A percentile compares a stretch with the other conserved stretches of the same genome.
Conservation (phyloP, 2,329 filamentous ascomycete species). For the Paraphaeosphaeria minitans region DNA sequence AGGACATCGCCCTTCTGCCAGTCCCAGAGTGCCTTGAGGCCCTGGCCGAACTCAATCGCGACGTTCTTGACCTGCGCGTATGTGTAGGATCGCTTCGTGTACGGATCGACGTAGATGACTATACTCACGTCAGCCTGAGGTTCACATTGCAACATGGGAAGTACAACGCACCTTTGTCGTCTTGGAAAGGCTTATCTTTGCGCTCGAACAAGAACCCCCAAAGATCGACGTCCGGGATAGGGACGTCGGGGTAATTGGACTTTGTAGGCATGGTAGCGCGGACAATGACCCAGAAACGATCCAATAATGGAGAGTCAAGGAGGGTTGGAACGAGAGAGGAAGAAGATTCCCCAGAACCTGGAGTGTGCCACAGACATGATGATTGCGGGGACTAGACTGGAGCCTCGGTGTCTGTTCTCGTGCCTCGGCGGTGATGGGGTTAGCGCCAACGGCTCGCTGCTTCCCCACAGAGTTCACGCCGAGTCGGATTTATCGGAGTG, state of each 20-base stretch:
- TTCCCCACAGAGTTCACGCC: conserved; percentile 1
- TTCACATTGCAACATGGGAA: background rate
- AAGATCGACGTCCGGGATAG: conserved; percentile 76
- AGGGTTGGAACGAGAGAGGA: background rate
- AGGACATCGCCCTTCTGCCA: conserved; percentile 87
- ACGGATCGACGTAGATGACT: conserved; percentile 81
- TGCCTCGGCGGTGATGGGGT: conserved; percentile 11
- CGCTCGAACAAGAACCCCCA: conserved; percentile 80
- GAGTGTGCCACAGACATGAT: conserved; percentile 4
- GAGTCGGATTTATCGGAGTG: background rate
- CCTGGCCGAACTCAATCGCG: conserved; percentile 78
- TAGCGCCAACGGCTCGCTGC: background rate
- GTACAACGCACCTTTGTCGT: conserved; percentile 68
- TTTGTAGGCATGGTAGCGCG: conserved; percentile 67
- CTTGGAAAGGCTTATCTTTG: conserved; percentile 67
- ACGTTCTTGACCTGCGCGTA: conserved; percentile 68
- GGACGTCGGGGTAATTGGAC: conserved; percentile 67
- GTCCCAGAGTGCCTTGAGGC: conserved; percentile 72
- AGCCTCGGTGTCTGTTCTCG: conserved; percentile 3
- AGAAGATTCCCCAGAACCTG: background rate
- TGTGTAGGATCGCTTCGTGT: conserved; percentile 72
- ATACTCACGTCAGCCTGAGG: conserved; percentile 17
- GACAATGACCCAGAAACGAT: background rate
- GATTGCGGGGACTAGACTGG: background rate
- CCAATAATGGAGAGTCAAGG: background rate